Percentiles rank a stretch among this genome's conserved stretches.
These are phyloP conservation scores for Malus fusca DNA, from an alignment of 306 rosid species.

Conservation along the genomic window DNA sequence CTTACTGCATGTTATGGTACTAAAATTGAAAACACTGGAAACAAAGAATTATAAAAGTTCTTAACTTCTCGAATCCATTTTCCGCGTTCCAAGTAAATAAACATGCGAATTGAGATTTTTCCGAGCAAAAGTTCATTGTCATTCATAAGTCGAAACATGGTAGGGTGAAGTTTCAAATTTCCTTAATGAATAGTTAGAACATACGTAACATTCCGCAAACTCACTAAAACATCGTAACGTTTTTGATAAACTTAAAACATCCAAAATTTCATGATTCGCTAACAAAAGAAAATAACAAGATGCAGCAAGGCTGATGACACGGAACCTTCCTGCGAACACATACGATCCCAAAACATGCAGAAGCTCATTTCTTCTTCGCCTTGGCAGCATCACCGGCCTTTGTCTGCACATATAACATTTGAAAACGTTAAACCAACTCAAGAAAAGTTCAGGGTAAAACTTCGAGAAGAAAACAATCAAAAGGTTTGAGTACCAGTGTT, in stretches of 20 bases:
- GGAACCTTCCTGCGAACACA: background rate
- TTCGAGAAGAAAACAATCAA: background rate
- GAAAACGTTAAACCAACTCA: background rate
- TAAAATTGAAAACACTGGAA: too few relatives aligned
- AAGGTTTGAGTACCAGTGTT: background rate
- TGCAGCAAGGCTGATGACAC: background rate
- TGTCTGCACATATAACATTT: constrained; percentile 39
- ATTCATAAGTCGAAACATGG: background rate
- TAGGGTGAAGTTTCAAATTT: background rate
- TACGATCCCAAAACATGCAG: constrained; percentile 6
- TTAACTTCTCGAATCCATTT: background rate
- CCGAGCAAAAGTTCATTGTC: background rate
- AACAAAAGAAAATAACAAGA: background rate
- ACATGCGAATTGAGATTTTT: too few relatives aligned
- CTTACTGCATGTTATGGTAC: too few relatives aligned
- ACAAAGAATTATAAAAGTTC: too few relatives aligned
- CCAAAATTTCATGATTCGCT: background rate
- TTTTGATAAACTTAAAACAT: background rate
- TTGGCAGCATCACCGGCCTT: constrained; percentile 90
- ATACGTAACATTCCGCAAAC: background rate
- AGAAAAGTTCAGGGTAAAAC: background rate
- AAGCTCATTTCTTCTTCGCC: constrained; percentile 75
- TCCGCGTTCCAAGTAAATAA: too few relatives aligned
- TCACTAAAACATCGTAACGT: background rate
- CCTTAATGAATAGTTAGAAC: background rate